Evolutionary conservation across 306 rosid genomes (phyloP), one percentile per base, ranked within the genome.

Genomic region (Sechiopsis laciniata): DNA sequence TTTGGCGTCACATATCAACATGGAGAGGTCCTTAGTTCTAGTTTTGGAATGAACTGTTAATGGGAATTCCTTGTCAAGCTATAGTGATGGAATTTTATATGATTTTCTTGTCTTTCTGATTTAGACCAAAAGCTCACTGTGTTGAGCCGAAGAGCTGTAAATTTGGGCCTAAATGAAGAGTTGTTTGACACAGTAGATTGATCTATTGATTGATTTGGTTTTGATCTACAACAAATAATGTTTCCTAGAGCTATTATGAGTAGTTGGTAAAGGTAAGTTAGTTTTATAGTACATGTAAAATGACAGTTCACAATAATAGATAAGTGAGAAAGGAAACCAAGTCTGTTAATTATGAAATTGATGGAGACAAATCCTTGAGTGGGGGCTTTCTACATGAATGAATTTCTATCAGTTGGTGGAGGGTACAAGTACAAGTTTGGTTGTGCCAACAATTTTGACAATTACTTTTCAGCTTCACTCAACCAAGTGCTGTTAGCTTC

Each of bases 21-120:
- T 46, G 73, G 48, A 5, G 58, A 70, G 24, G 24, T 16, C 3
- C 48, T 52, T 8, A 9, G 60, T 26, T 70, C 48, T 14, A 52
- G 74, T 26, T 50, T 70, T 12, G 73, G 73, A 46, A 46, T 21
- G 35, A 20, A 45, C 73, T 40, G 71, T 17, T 19, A 32, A 5
- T 66, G 72, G 37, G 58, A 69, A 69, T 48, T 69, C 73, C 42
- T 50, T 48, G 58, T 69, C 4, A 69, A 48, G 21, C 73, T 69
- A 22, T 50, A 37, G 73, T 69, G 42, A 21, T 22, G 58, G 48
- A 70, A 51, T 70, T 26, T 52, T 51, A 15, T 51, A 51, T 22
- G 22, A 58, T 24, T 70, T 26, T 48, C 24, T n/a, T 51, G 58
- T 26, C 74, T 24, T 51, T 70, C 37, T 24, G 59, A 59, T 70